Conservation (phyloP, 768 basidiomycete genomes). For the Lepiota brunneoincarnata region DNA sequence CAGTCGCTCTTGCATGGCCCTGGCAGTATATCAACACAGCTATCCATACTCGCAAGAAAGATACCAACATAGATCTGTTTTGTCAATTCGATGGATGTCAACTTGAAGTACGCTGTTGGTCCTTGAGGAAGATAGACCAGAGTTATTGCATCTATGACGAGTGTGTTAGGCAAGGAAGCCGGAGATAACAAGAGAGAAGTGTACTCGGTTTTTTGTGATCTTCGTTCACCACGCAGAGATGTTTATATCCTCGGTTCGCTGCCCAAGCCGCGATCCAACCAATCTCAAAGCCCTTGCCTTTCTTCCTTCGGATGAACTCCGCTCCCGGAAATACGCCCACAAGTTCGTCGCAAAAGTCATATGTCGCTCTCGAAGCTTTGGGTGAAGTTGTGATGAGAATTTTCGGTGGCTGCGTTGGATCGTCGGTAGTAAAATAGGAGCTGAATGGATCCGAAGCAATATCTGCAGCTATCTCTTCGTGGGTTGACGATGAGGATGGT, state of each 20-base stretch:
- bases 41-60: neutral
- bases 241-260: slow-evolving; percentile 81
- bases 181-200: slow-evolving; percentile 26
- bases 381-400: slow-evolving; percentile 89
- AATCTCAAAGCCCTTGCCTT: slow-evolving; percentile 87
- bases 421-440: slow-evolving; percentile 68
- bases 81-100: slow-evolving; percentile 84
- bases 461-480: slow-evolving; percentile 63
- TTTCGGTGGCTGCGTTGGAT: slow-evolving; percentile 76
- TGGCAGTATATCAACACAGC: slow-evolving; percentile 25
- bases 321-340: slow-evolving; percentile 89
- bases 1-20: slow-evolving; percentile 91
- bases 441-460: slow-evolving; percentile 76
- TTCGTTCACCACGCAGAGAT: slow-evolving; percentile 92
- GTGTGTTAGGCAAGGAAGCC: slow-evolving; percentile 5
- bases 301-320: slow-evolving; percentile 83
- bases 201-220: slow-evolving; percentile 91
- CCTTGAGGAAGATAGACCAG: slow-evolving; percentile 88
- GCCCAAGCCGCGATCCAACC: slow-evolving; percentile 94
- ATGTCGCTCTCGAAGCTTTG: slow-evolving; percentile 84
- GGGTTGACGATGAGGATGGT: slow-evolving; percentile 31
- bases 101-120: slow-evolving; percentile 93
- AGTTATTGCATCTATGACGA: slow-evolving; percentile 79
- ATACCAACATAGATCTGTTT: slow-evolving; percentile 77
- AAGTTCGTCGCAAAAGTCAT: slow-evolving; percentile 91